A percentile compares a stretch with the other conserved stretches of the same genome.
These are phyloP conservation scores for Monosporascus sp. DNA, from an alignment of 2,329 filamentous ascomycete species.

Conservation along the genomic window DNA sequence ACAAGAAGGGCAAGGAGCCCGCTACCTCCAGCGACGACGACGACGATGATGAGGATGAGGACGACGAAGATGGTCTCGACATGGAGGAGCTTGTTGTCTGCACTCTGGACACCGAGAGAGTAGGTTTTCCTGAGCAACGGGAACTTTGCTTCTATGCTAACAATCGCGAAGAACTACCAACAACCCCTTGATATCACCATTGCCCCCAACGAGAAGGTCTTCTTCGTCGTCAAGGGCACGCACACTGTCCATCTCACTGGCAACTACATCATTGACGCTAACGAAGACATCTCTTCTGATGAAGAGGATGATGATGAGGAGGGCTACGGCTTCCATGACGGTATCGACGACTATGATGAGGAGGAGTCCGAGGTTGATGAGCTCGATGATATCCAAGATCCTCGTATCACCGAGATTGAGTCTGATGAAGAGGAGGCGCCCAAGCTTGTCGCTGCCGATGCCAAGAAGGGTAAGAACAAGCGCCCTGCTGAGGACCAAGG, in stretches of 20 bases:
- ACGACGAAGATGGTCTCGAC: slow-evolving; percentile 55
- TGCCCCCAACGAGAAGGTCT: slow-evolving; percentile 80
- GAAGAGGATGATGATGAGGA: slow-evolving; percentile 60
- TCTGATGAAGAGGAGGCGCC: slow-evolving; percentile 70
- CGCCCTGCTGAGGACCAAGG: slow-evolving; percentile 69
- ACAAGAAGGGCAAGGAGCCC: slow-evolving; percentile 67
- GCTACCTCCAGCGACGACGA: slow-evolving; percentile 40
- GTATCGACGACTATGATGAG: slow-evolving; percentile 61
- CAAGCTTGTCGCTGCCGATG: slow-evolving; percentile 46
- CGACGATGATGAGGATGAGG: slow-evolving; percentile 54
- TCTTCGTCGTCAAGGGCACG: slow-evolving; percentile 85
- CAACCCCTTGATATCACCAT: slow-evolving; percentile 92
- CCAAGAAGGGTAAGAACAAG: slow-evolving; percentile 85
- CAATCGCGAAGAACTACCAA: slow-evolving; percentile 70
- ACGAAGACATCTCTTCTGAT: slow-evolving; percentile 57
- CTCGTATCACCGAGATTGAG: slow-evolving; percentile 78
- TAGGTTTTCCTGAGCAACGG: slow-evolving; percentile 39
- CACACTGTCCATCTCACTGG: slow-evolving; percentile 90
- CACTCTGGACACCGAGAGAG: slow-evolving; percentile 88
- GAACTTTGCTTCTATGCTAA: slow-evolving; percentile 18
- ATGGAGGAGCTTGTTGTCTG: slow-evolving; percentile 90
- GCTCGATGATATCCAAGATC: slow-evolving; percentile 71
- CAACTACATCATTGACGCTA: slow-evolving; percentile 80
- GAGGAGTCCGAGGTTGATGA: slow-evolving; percentile 69
- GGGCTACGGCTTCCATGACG: slow-evolving; percentile 78